Conservation (phyloP, 352 stramenopile species). For the Pythium phragmiticola region DNA sequence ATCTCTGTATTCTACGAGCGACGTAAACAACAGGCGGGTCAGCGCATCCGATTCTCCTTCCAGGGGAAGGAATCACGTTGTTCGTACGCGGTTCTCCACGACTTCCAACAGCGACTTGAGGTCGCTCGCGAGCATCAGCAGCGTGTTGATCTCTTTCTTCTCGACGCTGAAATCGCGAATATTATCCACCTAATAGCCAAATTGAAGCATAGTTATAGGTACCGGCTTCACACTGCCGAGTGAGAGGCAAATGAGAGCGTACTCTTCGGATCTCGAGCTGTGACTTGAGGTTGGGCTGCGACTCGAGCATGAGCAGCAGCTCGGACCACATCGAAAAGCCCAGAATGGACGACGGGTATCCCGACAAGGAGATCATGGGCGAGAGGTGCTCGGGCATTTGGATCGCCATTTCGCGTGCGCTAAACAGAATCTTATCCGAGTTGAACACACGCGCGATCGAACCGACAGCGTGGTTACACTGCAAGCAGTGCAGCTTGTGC, state of each 20-base stretch:
- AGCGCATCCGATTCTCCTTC: too few species aligned
- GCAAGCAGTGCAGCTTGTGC: constrained; percentile 66
- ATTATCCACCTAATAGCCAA: constrained; percentile 44
- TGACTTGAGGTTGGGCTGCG: constrained; percentile 65
- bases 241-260: background rate
- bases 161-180: constrained; percentile 48
- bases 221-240: background rate
- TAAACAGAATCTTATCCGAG: constrained; percentile 74
- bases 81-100: constrained; percentile 63
- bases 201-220: background rate
- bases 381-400: constrained; percentile 72
- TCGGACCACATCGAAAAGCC: constrained; percentile 79
- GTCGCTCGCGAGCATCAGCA: constrained; percentile 61
- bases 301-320: constrained; percentile 73
- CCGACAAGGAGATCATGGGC: constrained; percentile 67
- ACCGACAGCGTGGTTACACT: constrained; percentile 60
- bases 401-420: constrained; percentile 58
- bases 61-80: too few species aligned
- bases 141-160: constrained; percentile 58
- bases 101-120: constrained; percentile 53
- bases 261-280: constrained; percentile 60
- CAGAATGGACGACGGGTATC: constrained; percentile 71
- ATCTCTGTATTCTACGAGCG: constrained; percentile 37
- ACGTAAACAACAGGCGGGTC: background rate
- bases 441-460: constrained; percentile 59